Conservation (phyloP, 768 basidiomycete genomes). For the Xerocomellus intermedius region DNA sequence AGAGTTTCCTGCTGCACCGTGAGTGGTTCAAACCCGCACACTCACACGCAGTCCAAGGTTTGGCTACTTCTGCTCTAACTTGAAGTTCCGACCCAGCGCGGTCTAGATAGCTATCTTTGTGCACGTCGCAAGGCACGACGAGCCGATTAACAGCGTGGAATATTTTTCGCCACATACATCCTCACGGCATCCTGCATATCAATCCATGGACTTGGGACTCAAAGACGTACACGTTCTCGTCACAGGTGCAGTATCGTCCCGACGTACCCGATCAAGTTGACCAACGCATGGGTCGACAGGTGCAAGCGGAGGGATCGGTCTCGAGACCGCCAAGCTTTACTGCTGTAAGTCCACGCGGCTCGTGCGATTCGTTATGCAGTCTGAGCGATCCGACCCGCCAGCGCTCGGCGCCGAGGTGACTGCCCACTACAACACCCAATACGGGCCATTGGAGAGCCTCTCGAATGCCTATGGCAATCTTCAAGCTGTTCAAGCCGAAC, state of each 20-base stretch:
- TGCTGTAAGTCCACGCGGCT: conserved; percentile 40
- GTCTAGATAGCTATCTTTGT: conserved; percentile 6
- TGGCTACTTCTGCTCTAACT: too few relatives aligned
- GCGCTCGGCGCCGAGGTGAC: conserved; percentile 72
- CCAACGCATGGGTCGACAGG: conserved; percentile 37
- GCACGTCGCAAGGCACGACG: conserved; percentile 1
- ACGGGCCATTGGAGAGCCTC: conserved; percentile 41
- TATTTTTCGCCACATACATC: not conserved
- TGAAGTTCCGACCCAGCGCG: too few relatives aligned
- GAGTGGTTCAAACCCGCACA: too few relatives aligned
- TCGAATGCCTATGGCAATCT: conserved; percentile 33
- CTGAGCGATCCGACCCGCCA: conserved; percentile 23
- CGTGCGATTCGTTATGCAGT: not conserved
- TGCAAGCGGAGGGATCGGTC: conserved; percentile 74
- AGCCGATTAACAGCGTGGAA: not conserved
- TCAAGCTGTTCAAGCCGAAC: conserved; percentile 52
- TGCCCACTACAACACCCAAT: conserved; percentile 65
- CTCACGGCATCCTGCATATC: not conserved
- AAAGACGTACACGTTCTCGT: conserved; percentile 63
- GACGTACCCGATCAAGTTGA: not conserved
- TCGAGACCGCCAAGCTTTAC: conserved; percentile 57
- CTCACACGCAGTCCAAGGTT: too few relatives aligned
- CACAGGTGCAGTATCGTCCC: conserved; percentile 44
- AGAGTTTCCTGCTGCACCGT: too few relatives aligned
- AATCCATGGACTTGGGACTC: conserved; percentile 54